These are phyloP conservation scores for Cryptococcus sp. DNA, from an alignment of 1,284 basidiomycete species.

Conservation along the genomic window DNA sequence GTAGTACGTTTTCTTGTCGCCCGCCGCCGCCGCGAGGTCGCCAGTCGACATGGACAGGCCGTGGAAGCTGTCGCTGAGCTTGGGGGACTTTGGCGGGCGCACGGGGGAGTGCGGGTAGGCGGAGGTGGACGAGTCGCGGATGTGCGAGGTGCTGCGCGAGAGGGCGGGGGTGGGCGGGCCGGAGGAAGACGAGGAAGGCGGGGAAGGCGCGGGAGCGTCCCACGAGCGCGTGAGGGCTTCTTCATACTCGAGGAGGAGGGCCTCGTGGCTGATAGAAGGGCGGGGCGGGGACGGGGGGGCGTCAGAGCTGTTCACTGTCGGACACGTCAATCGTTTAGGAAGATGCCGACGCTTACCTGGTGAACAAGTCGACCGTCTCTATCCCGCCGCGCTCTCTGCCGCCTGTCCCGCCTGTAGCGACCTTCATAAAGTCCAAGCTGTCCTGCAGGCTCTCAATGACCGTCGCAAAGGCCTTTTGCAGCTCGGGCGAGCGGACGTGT, in stretches of 20 bases:
- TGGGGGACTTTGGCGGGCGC: conserved; percentile 16
- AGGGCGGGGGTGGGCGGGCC: conserved; percentile 24
- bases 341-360: conserved; percentile 69
- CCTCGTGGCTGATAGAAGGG: conserved; percentile 93
- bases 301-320: neutral
- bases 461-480: conserved; percentile 75
- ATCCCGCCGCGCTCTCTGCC: conserved; percentile 61
- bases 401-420: conserved; percentile 63
- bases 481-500: conserved; percentile 78
- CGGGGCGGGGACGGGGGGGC: too few species aligned
- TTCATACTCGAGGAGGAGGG: conserved; percentile 89
- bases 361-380: conserved; percentile 92
- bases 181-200: conserved; percentile 1
- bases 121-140: conserved; percentile 9
- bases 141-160: conserved; percentile 28
- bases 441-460: conserved; percentile 83
- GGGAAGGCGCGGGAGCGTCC: conserved; percentile 3
- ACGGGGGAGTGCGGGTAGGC: conserved; percentile 28
- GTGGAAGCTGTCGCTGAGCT: conserved; percentile 6
- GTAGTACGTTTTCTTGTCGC: conserved; percentile 32
- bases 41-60: conserved; percentile 9
- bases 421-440: conserved; percentile 83
- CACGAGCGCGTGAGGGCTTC: conserved; percentile 74
- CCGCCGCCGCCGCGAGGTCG: conserved; percentile 1
- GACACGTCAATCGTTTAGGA: too few species aligned